Conservation (phyloP, 768 basidiomycete genomes). For the Leucosporidium scottii region DNA sequence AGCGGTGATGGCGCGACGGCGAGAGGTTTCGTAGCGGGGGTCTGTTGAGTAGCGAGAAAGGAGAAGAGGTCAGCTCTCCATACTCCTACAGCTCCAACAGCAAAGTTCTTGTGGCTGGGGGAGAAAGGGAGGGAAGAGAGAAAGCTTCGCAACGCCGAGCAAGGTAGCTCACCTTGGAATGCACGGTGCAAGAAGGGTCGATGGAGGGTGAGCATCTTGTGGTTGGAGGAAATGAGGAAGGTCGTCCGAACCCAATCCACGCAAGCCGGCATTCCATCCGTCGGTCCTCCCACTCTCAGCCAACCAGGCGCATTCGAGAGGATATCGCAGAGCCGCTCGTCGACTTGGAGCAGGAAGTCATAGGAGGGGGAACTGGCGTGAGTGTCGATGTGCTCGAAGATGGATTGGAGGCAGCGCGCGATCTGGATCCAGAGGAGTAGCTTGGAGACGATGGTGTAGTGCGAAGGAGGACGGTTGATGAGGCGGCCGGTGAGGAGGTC, state of each 20-base stretch:
- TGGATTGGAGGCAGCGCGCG: constrained; percentile 9
- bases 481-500: constrained; percentile 14
- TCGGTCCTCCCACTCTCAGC: constrained; percentile 1
- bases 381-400: constrained; percentile 16
- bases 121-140: constrained; percentile 8
- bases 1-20: constrained; percentile 1
- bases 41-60: neutral
- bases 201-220: constrained; percentile 12
- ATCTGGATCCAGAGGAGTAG: constrained; percentile 16
- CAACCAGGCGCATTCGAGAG: constrained; percentile 14
- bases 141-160: neutral
- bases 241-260: constrained; percentile 4
- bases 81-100: too few relatives aligned
- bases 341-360: constrained; percentile 10
- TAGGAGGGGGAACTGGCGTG: constrained; percentile 5
- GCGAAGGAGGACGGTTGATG: constrained; percentile 6
- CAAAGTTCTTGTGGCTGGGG: too few relatives aligned
- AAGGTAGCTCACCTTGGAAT: constrained; percentile 1
- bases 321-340: constrained; percentile 26
- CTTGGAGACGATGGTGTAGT: constrained; percentile 5
- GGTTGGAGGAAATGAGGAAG: constrained; percentile 1
- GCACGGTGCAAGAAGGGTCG: constrained; percentile 13
- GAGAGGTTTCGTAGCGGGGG: constrained; percentile 7
- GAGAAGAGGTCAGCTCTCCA: too few relatives aligned
- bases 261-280: constrained; percentile 9